Evolutionary conservation across 192 early-diverging fungal species (phyloP).

Genomic region (Chytriomyces sp.): DNA sequence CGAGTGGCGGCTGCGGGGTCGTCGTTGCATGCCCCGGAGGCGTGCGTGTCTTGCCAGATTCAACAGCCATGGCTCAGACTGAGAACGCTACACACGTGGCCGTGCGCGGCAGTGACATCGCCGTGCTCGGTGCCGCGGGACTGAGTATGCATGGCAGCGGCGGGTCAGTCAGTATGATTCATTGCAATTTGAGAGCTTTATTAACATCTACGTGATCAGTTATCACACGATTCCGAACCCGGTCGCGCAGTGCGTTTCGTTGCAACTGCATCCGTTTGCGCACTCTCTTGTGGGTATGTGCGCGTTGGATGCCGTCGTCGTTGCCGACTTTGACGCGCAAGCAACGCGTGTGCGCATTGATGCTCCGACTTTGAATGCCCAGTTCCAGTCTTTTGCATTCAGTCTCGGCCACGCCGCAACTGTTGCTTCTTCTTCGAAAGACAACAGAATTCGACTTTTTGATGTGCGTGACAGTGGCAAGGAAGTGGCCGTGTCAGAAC

Average conservation of each 20-base stretch:
- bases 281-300: background rate
- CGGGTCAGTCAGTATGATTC: too few relatives aligned
- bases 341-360: background rate
- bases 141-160: background rate
- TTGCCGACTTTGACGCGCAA: background rate
- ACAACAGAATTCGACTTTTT: slow-evolving; percentile 62
- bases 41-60: background rate
- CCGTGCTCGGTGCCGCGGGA: background rate
- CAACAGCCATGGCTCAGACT: background rate
- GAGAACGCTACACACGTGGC: background rate
- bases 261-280: background rate
- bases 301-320: background rate
- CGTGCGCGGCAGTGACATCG: background rate
- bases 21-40: background rate
- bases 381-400: slow-evolving; percentile 63
- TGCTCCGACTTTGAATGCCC: background rate
- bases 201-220: too few relatives aligned
- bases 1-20: slow-evolving; percentile 7
- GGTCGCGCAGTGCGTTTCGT: background rate
- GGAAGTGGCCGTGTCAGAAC: background rate
- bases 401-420: slow-evolving; percentile 58
- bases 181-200: too few relatives aligned
- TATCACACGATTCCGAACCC: background rate
- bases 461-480: slow-evolving; percentile 56
- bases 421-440: slow-evolving; percentile 60